Base-by-base conservation (phyloP, 345 rosid genomes). In the Stellera chamaejasme region DNA sequence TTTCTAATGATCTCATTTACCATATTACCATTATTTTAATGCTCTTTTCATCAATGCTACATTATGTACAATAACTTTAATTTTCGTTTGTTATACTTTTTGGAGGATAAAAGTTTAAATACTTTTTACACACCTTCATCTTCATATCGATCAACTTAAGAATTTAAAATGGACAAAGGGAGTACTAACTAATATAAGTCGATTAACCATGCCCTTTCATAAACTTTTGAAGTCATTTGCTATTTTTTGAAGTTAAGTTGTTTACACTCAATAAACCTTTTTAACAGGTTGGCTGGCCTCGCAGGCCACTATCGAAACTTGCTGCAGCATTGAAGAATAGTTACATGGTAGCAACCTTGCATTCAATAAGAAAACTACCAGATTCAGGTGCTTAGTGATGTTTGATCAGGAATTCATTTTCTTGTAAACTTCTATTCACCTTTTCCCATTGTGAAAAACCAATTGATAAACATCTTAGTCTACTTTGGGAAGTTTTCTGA, bases 311-410 rank as follows among this genome's bases (percentile, higher is more conserved):
- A 63, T 45, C 88, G 41, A 92, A 92, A 74, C 62, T 92, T 68
- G 95, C 87, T 63, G 82, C 89, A 6, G 98, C 96, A 54, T 78
- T 88, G 77, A 78, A 82, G 76, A 92, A 92, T 69, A 88, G 98
- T 78, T 92, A 88, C 73, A 81, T 92, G 83, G 98, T 92, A 27
- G 98, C 86, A 59, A 77, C 95, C 12, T 70, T 92, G 77, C 96
- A 92, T 78, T 82, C 89, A 45, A 63, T 84, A 1, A 60, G 67
- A 61, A 84, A 76, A 72, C 56, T 74, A 51, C 75, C 92, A 13
- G 81, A 68, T 48, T 74, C 85, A 79, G 90, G 95, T 88, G 81
- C 67, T 62, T 73, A 11, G 15, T 47, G 50, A 45, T 45, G 27
- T 41, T 32, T 50, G 46, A 56, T 15, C 10, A 8, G 46, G 13